Conservation (phyloP, 2,329 filamentous ascomycete genomes). For the Sclerotinia trifoliorum region DNA sequence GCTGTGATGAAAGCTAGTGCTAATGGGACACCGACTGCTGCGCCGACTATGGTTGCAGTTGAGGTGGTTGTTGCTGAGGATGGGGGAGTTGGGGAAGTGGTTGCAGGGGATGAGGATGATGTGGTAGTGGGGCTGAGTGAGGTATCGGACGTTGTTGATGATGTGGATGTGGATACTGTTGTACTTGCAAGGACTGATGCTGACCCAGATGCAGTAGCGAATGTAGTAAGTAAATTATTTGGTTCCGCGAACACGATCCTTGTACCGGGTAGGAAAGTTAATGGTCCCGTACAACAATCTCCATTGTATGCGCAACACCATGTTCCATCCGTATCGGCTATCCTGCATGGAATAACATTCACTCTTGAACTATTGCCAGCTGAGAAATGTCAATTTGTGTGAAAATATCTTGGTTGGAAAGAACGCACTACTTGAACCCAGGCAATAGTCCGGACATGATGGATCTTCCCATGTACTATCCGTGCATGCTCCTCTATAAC, state of each 20-base stretch:
- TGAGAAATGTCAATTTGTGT: constrained; percentile 1
- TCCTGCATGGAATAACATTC: constrained; percentile 26
- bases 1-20: constrained; percentile 12
- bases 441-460: constrained; percentile 28
- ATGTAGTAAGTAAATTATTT: not conserved
- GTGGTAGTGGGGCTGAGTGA: not conserved
- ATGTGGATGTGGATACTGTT: constrained; percentile 2
- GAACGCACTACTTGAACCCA: constrained; percentile 18
- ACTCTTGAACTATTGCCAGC: constrained; percentile 25
- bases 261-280: constrained; percentile 25
- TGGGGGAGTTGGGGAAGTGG: not conserved
- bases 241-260: constrained; percentile 23
- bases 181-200: not conserved
- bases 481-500: constrained; percentile 30
- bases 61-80: not conserved
- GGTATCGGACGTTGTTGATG: constrained; percentile 8
- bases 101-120: constrained; percentile 7
- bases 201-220: not conserved
- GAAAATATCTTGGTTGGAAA: not conserved
- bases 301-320: constrained; percentile 32
- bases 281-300: constrained; percentile 23
- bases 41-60: constrained; percentile 23
- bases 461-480: constrained; percentile 28
- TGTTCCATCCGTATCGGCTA: constrained; percentile 18
- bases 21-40: constrained; percentile 24